phyloP scores from a whole-genome alignment of 1,284 basidiomycete species.

The Trametes hirsuta region DNA sequence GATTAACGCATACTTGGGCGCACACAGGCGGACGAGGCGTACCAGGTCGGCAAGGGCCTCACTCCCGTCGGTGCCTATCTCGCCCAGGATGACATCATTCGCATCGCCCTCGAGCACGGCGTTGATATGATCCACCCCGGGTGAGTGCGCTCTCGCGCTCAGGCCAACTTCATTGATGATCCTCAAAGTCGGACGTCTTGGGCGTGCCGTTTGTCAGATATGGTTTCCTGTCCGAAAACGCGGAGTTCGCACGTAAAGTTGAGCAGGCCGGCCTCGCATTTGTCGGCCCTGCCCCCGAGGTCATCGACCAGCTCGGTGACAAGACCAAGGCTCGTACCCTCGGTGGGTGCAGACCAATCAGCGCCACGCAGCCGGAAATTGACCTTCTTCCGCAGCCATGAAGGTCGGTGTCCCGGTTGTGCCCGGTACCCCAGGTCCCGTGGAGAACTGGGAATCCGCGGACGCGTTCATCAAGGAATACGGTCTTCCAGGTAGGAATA shows the following conservation, averaged over 20 bases:
- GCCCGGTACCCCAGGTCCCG: constrained; percentile 95
- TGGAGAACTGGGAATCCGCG: constrained; percentile 83
- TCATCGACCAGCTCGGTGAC: constrained; percentile 97
- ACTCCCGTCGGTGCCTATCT: constrained; percentile 97
- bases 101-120: constrained; percentile 92
- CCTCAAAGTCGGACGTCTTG: constrained; percentile 21
- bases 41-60: constrained; percentile 95
- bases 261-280: constrained; percentile 98
- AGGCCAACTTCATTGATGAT: constrained; percentile 20
- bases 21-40: constrained; percentile 94
- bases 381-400: constrained; percentile 57
- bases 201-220: constrained; percentile 60
- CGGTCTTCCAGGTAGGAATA: constrained; percentile 83
- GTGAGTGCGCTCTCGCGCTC: constrained; percentile 45
- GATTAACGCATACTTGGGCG: constrained; percentile 3
- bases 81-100: constrained; percentile 96
- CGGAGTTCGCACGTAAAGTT: constrained; percentile 93
- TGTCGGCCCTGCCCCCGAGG: constrained; percentile 94
- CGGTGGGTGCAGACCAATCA: constrained; percentile 48
- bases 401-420: constrained; percentile 94
- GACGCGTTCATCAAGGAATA: constrained; percentile 91
- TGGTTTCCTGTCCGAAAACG: constrained; percentile 98
- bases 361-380: no score
- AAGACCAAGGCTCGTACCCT: constrained; percentile 96
- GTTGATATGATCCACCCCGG: constrained; percentile 99